Evolutionary conservation across 2,329 filamentous ascomycete genomes (phyloP), one percentile per base, ranked within the genome.

Genomic region (Fusarium sterilihyphosum): DNA sequence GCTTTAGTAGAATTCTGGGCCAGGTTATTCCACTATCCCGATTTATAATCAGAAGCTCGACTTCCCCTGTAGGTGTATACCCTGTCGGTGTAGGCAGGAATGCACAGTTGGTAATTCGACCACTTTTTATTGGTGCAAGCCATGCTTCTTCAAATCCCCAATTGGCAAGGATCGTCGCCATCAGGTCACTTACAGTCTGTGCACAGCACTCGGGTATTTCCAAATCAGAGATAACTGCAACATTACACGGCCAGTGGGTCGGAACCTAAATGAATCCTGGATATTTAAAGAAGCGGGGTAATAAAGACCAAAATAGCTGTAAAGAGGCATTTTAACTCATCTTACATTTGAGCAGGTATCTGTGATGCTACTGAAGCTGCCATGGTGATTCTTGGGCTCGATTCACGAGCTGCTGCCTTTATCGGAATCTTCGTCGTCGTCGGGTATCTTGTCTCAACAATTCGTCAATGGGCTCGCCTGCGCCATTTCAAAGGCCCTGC

Each of bases 21-120:
- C 35, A 18, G 0, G 0, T 5, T 10, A 5, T 37, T 37, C 0
- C 0, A 17, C 0, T 18, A 37, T 37, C 35, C 35, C 1, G 35
- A 37, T 18, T 37, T 18, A 37, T 5, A 0, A 1, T 37, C 2
- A 9, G 35, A 37, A 10, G 35, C 35, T 18, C 18, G 1, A 37
- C 35, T 37, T 37, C 35, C 8, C 8, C 0, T 2, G 3, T 37
- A 37, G 35, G 16, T 37, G 14, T 35, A 35, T 35, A 35, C 33
- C 33, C 33, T 33, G 13, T 33, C 13, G 1, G 33, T 33, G 1
- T 9, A 37, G 16, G 35, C 16, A 17, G 16, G 35, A 37, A 17
- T 37, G 35, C 35, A 37, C 35, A 37, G 16, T 37, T 37, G 35
- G 0, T 17, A 35, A 31, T 37, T 37, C 16, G 35, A 37, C 35